Percentiles rank a stretch among this genome's conserved stretches.
These are phyloP conservation scores for Eimeria falciformis DNA, from an alignment of 169 alveolate species.

Conservation along the genomic window DNA sequence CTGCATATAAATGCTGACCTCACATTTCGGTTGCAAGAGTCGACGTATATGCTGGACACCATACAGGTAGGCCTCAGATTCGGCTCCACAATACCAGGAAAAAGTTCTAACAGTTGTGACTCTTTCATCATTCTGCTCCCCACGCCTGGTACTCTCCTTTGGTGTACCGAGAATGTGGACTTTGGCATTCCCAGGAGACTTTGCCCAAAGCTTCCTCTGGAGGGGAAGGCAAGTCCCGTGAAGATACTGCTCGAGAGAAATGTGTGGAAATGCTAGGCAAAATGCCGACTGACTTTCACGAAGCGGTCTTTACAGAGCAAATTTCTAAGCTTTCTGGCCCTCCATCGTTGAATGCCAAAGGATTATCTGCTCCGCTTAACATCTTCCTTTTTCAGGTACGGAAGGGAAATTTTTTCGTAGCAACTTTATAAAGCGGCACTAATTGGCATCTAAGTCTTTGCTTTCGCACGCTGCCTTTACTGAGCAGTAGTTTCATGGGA, in stretches of 20 bases:
- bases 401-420: neutral
- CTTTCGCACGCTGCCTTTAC: too few species aligned
- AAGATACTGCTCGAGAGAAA: slow-evolving; percentile 94
- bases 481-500: too few species aligned
- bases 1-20: slow-evolving; percentile 96
- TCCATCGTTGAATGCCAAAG: slow-evolving; percentile 87
- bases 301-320: slow-evolving; percentile 91
- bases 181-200: slow-evolving; percentile 84
- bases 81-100: neutral
- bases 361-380: slow-evolving; percentile 95
- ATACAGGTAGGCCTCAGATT: slow-evolving; percentile 80
- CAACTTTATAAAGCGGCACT: too few species aligned
- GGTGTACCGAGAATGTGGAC: neutral
- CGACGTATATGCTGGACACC: slow-evolving; percentile 92
- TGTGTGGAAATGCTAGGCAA: slow-evolving; percentile 89
- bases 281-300: slow-evolving; percentile 94
- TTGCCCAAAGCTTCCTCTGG: slow-evolving; percentile 95
- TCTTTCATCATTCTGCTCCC: neutral
- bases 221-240: slow-evolving; percentile 95
- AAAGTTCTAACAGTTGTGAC: neutral
- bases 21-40: slow-evolving; percentile 94
- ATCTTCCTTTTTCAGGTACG: slow-evolving; percentile 92
- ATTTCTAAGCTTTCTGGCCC: slow-evolving; percentile 93
- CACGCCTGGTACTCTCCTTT: neutral
- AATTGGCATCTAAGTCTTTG: too few species aligned